Conservation (phyloP, 179 eudicot genomes). For the Corrigiola litoralis region DNA sequence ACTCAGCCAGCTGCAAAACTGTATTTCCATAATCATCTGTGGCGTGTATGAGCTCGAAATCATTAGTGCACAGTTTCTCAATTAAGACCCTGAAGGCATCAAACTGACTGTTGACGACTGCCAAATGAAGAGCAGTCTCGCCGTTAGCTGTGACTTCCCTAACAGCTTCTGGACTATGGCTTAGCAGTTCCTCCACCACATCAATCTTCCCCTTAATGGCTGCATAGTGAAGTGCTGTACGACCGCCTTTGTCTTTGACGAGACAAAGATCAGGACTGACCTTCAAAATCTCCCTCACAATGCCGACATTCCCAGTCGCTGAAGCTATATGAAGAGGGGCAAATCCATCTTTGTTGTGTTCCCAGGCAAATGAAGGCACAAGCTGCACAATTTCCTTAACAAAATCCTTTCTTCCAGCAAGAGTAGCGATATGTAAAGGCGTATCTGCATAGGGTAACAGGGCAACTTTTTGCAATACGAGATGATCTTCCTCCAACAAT, state of each 20-base stretch:
- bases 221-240: conserved; percentile 24
- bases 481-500: conserved; percentile 20
- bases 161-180: conserved; percentile 8
- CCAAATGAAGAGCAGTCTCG: conserved; percentile 30
- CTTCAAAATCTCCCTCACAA: conserved; percentile 22
- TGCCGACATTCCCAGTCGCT: conserved; percentile 17
- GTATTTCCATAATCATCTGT: conserved; percentile 23
- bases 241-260: conserved; percentile 17
- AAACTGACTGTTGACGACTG: conserved; percentile 21
- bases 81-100: conserved; percentile 16
- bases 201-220: conserved; percentile 16
- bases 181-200: conserved; percentile 13
- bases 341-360: conserved; percentile 18
- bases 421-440: conserved; percentile 20
- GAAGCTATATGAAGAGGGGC: conserved; percentile 25
- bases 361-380: conserved; percentile 16
- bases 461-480: not conserved
- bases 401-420: conserved; percentile 2
- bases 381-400: not conserved
- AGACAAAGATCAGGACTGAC: conserved; percentile 14
- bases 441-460: conserved; percentile 10
- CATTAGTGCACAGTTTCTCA: not conserved
- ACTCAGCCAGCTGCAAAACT: conserved; percentile 22
- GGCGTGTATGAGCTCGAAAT: conserved; percentile 2
- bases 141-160: conserved; percentile 19